These are phyloP conservation scores for Penicillium antarcticum DNA, from an alignment of 495 filamentous ascomycete genomes.

Conservation along the genomic window DNA sequence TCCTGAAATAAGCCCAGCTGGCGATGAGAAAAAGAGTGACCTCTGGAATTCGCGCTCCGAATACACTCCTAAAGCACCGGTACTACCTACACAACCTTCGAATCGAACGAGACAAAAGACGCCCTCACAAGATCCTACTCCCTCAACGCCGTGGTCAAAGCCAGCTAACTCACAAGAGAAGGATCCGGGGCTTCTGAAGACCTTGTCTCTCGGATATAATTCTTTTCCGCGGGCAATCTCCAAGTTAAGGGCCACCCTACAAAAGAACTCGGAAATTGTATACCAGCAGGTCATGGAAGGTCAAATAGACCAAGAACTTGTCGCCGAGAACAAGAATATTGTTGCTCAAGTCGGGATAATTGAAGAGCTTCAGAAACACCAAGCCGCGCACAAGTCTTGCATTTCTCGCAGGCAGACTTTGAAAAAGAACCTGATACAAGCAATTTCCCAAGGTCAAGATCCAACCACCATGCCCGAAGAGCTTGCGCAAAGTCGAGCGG, in stretches of 20 bases:
- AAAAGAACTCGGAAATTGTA: slow-evolving; percentile 37
- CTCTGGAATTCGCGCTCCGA: background rate
- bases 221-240: slow-evolving; percentile 21
- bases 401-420: slow-evolving; percentile 28
- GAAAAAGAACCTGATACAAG: slow-evolving; percentile 32
- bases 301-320: slow-evolving; percentile 32
- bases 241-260: slow-evolving; percentile 23
- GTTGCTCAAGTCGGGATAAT: slow-evolving; percentile 34
- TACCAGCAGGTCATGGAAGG: slow-evolving; percentile 42
- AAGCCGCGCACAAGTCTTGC: slow-evolving; percentile 18
- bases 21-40: slow-evolving; percentile 2
- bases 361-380: slow-evolving; percentile 28
- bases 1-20: slow-evolving; percentile 16
- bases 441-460: slow-evolving; percentile 34
- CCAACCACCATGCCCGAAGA: slow-evolving; percentile 33
- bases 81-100: slow-evolving; percentile 2
- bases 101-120: slow-evolving; percentile 8
- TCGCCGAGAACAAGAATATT: slow-evolving; percentile 35
- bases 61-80: slow-evolving; percentile 4
- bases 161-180: slow-evolving; percentile 20
- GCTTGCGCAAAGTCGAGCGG: slow-evolving; percentile 32
- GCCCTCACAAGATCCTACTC: background rate
- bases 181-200: slow-evolving; percentile 26
- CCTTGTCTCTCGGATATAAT: slow-evolving; percentile 22
- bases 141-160: slow-evolving; percentile 13